Base-by-base conservation (phyloP, 306 rosid genomes). In the Vigna hirtella region DNA sequence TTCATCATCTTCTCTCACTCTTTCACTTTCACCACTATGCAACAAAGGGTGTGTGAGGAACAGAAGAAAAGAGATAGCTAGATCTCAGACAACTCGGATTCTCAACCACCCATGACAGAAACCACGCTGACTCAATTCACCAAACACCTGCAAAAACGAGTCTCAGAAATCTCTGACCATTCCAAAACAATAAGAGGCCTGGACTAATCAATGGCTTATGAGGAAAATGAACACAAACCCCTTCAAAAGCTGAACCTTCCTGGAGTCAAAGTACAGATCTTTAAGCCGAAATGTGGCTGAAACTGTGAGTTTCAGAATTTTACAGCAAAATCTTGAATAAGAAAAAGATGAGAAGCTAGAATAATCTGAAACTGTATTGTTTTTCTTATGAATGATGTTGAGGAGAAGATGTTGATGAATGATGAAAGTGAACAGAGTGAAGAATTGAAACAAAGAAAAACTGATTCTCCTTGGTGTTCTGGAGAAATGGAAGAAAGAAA, bases 1-100 rank as follows among this genome's bases (percentile, higher is more conserved):
- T 90, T 89, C 98, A 92, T 92, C 98, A 95, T 89, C 87, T 80
- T 89, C 59, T 64, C 28, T 36, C 49, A 7, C 57, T 42, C 61
- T 68, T 42, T 51, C 77, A 36, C 81, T 67, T 49, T 76, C 69
- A 45, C 64, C 26, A 36, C 76, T 63, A 76, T 43, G 77, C 59
- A 50, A 66, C 67, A 65, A 40, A 48, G 74, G 61, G 73, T 45
- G 36, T 14, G 48, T 56, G 56, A 11, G n/a, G 67, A 73, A 78
- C 26, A 20, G 75, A 73, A 55, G 9, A 11, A 11, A 13, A 17
- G 53, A 34, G 18, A 38, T 53, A 42, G 51, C 57, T 72, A 86
- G 96, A 89, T 90, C 93, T 87, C 89, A 16, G 74, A 50, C 79
- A 78, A 71, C 75, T 79, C 62, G 51, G 79, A 68, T 71, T 81